These are phyloP conservation scores for Drosera capensis DNA, from an alignment of 148 eudicot species.

Conservation along the genomic window DNA sequence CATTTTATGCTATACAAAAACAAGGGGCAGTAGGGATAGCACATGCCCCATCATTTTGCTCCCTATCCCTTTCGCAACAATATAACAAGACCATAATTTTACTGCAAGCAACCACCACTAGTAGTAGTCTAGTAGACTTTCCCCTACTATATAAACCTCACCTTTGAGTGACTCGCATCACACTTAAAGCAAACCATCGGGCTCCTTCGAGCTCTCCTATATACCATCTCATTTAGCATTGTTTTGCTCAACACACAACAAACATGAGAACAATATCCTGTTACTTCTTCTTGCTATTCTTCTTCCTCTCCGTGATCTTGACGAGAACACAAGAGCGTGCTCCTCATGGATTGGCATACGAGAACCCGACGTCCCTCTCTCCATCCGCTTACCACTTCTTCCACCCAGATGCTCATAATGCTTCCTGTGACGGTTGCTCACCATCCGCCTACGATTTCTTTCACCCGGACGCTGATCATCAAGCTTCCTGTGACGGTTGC, in stretches of 20 bases:
- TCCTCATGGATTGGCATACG: conserved; percentile 45
- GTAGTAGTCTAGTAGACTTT: too few relatives aligned
- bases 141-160: conserved; percentile 20
- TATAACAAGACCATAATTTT: conserved; percentile 25
- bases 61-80: conserved; percentile 11
- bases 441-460: conserved; percentile 38
- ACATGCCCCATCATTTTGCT: conserved; percentile 34
- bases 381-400: conserved; percentile 56
- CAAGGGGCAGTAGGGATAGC: conserved; percentile 14
- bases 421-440: conserved; percentile 6
- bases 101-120: conserved; percentile 42
- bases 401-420: conserved; percentile 27
- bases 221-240: too few relatives aligned
- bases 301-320: conserved; percentile 18
- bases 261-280: background rate
- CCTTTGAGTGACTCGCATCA: conserved; percentile 1
- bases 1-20: too few relatives aligned
- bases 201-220: background rate
- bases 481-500: conserved; percentile 7
- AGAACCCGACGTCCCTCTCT: conserved; percentile 33
- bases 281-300: background rate
- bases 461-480: conserved; percentile 31
- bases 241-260: too few relatives aligned
- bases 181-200: background rate
- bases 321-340: conserved; percentile 33